Percentiles rank a stretch among this genome's conserved stretches.
Conservation (phyloP, 805 yeast genomes). For the Schwanniomyces vanrijiae region DNA sequence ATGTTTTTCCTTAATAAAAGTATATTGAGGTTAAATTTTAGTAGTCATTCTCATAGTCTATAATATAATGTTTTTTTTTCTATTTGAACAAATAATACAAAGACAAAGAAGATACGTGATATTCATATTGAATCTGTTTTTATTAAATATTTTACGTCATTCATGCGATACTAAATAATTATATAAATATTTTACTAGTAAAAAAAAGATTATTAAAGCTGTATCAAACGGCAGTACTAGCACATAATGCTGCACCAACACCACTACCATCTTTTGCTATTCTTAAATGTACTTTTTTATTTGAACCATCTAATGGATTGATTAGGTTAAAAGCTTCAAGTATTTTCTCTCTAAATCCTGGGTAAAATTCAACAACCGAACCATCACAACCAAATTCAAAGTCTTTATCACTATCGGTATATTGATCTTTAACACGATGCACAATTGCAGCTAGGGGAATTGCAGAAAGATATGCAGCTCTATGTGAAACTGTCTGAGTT, state of each 20-base stretch:
- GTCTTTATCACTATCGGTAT: slow-evolving; percentile 50
- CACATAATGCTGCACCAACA: slow-evolving; percentile 96
- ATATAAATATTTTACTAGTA: too few species aligned
- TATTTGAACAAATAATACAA: too few species aligned
- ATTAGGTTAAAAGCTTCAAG: slow-evolving; percentile 74
- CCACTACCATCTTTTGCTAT: slow-evolving; percentile 96
- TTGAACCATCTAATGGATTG: slow-evolving; percentile 72
- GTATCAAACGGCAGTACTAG: slow-evolving; percentile 33
- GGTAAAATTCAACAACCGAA: slow-evolving; percentile 89
- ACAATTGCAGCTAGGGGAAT: slow-evolving; percentile 89
- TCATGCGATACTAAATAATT: too few species aligned
- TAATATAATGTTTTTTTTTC: too few species aligned
- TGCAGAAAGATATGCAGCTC: slow-evolving; percentile 90
- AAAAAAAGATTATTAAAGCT: too few species aligned
- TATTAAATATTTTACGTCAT: too few species aligned
- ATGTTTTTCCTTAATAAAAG: too few species aligned
- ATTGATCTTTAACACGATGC: slow-evolving; percentile 60
- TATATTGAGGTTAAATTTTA: too few species aligned
- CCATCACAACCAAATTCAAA: slow-evolving; percentile 97
- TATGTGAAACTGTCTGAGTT: slow-evolving; percentile 75
- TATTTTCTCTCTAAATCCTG: slow-evolving; percentile 79
- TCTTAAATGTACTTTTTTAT: slow-evolving; percentile 69
- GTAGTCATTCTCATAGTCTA: too few species aligned
- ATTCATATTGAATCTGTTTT: too few species aligned
- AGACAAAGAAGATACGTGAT: too few species aligned